Evolutionary conservation across 768 basidiomycete genomes (phyloP).

Genomic region (Albatrellus ellisii): DNA sequence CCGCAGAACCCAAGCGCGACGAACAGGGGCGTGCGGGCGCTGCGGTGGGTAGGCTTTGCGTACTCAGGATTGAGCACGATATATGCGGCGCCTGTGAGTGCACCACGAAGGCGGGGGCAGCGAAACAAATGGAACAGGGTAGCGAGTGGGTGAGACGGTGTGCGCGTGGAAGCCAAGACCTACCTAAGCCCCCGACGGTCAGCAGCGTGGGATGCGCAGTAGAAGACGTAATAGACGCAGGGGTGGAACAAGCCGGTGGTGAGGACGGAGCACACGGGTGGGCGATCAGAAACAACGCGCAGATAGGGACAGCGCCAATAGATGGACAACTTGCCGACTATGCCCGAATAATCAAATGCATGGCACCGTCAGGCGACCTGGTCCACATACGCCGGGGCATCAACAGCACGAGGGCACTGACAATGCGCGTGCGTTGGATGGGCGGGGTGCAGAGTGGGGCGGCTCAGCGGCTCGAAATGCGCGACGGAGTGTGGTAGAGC

Average conservation of each 20-base stretch:
- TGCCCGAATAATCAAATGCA: constrained; percentile 69
- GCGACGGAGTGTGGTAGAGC: constrained; percentile 57
- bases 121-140: constrained; percentile 14
- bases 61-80: constrained; percentile 73
- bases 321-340: constrained; percentile 34
- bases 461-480: constrained; percentile 55
- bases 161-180: constrained; percentile 16
- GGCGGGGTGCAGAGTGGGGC: not conserved
- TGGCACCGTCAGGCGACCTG: constrained; percentile 51
- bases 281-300: constrained; percentile 1
- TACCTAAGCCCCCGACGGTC: constrained; percentile 42
- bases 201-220: constrained; percentile 50
- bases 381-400: not conserved
- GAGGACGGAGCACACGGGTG: constrained; percentile 24
- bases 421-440: not conserved
- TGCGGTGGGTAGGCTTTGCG: constrained; percentile 58
- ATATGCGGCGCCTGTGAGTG: constrained; percentile 44
- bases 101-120: not conserved
- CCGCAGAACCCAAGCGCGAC: constrained; percentile 63
- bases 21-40: constrained; percentile 69
- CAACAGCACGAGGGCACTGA: not conserved
- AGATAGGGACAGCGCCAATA: constrained; percentile 4
- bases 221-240: constrained; percentile 67
- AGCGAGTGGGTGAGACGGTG: constrained; percentile 1
- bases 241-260: constrained; percentile 74